Evolutionary conservation across 2,329 filamentous ascomycete species (phyloP).

Genomic region (Domatiomyces globalis): DNA sequence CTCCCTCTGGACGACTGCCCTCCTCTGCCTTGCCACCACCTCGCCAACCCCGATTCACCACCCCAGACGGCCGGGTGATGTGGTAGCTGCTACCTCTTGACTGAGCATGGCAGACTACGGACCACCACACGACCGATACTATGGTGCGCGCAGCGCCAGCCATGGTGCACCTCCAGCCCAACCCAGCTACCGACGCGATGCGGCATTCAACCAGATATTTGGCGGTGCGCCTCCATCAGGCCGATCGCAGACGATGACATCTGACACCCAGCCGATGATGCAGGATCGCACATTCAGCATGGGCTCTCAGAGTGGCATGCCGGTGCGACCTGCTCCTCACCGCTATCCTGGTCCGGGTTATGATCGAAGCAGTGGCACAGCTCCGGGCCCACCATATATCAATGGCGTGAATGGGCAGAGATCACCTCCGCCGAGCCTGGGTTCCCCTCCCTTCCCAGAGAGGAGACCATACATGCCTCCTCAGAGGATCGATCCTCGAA

Average conservation of each 20-base stretch:
- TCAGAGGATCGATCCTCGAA: conserved; percentile 53
- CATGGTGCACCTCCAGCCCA: conserved; percentile 33
- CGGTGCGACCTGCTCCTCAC: conserved; percentile 28
- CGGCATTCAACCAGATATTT: conserved; percentile 92
- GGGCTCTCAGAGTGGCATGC: conserved; percentile 40
- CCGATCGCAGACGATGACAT: conserved; percentile 90
- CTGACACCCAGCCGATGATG: conserved; percentile 49
- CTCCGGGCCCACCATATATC: conserved; percentile 21
- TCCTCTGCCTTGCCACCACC: not conserved
- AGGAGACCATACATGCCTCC: conserved; percentile 59
- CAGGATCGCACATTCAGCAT: conserved; percentile 67
- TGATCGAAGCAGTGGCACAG: conserved; percentile 28
- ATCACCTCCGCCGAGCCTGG: conserved; percentile 36
- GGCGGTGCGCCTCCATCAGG: conserved; percentile 73
- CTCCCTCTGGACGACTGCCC: not conserved
- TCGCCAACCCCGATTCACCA: not conserved
- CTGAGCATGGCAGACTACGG: conserved; percentile 49
- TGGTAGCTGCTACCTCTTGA: conserved; percentile 16
- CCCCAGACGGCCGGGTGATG: not conserved
- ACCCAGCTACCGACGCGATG: conserved; percentile 61
- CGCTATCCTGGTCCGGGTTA: conserved; percentile 34
- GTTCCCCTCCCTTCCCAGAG: conserved; percentile 45
- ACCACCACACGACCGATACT: conserved; percentile 47
- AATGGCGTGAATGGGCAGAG: conserved; percentile 10
- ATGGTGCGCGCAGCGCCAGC: conserved; percentile 33